Base-by-base conservation (phyloP, 2,329 filamentous ascomycete genomes). In the Xylariaceae sp. region DNA sequence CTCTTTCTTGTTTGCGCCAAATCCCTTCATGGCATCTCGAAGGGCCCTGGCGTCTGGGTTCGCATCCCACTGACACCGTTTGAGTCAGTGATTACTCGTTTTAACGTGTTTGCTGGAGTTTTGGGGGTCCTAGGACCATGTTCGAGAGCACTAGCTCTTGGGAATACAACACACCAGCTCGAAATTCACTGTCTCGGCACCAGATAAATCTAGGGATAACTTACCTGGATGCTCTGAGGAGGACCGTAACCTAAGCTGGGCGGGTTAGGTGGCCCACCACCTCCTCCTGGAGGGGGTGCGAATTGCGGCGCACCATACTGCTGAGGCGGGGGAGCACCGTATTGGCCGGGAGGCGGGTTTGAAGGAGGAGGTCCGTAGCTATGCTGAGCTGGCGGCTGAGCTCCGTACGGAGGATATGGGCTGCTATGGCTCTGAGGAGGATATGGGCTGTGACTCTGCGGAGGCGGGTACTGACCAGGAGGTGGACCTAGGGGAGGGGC, bases 11-110 rank as follows among this genome's bases (percentile, higher is more conserved):
- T 97, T 83, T 0, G 91, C 96, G 32, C 91, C 92, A 54, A 96
- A 89, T 0, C 90, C 90, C 69, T 95, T 96, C 90, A 96, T 96
- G 2, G 92, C 89, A 58, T 80, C 80, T 46, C 89, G 82, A 18
- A 95, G 74, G 4, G 76, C 80, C 49, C 90, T 81, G 0, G 89
- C 87, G 59, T 94, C 84, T 11, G 75, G 71, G 3, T 73, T 76
- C 42, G 82, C 85, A 56, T 95, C 84, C 75, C 78, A 85, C 30
- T 81, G 22, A 27, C 4, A 27, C 22, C 22, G 7, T 27, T 27
- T 27, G 22, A 4, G 22, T 27, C 22, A 27, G 22, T 27, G 22
- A 27, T 27, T 27, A 27, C 22, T 27, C 22, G 22, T 27, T 27
- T 5, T 27, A 27, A 27, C 22, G 7, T 27, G 22, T 7, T 27